These are phyloP conservation scores for Talaromyces islandicus DNA, from an alignment of 2,329 filamentous ascomycete species.

Conservation along the genomic window DNA sequence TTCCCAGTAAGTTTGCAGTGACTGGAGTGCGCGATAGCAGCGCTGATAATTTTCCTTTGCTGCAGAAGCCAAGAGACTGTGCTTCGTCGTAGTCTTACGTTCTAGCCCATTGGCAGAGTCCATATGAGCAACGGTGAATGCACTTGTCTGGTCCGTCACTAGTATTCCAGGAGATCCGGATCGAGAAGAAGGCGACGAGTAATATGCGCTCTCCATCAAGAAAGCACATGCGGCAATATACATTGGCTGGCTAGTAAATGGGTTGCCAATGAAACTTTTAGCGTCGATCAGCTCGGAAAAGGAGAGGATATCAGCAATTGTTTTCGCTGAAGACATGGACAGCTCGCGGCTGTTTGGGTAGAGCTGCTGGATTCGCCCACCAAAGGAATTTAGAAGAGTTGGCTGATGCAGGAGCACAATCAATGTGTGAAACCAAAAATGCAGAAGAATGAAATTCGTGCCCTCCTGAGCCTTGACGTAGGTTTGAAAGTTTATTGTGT, in stretches of 20 bases:
- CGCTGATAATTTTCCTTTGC: constrained; percentile 82
- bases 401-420: constrained; percentile 83
- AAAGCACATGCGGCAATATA: constrained; percentile 89
- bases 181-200: constrained; percentile 60
- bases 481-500: constrained; percentile 77
- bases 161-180: constrained; percentile 47
- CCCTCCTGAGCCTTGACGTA: constrained; percentile 76
- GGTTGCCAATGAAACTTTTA: constrained; percentile 80
- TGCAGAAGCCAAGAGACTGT: constrained; percentile 70
- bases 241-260: constrained; percentile 84
- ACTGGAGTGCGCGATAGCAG: constrained; percentile 76
- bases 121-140: constrained; percentile 28
- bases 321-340: constrained; percentile 86
- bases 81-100: constrained; percentile 48
- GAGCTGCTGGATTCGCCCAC: constrained; percentile 62
- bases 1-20: constrained; percentile 79
- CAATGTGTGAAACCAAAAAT: constrained; percentile 84
- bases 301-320: constrained; percentile 79
- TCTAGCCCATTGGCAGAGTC: constrained; percentile 22
- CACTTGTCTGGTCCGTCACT: constrained; percentile 26
- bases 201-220: constrained; percentile 71
- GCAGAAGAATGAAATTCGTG: constrained; percentile 78
- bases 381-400: constrained; percentile 72
- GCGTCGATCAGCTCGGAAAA: constrained; percentile 82
- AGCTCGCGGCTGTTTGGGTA: constrained; percentile 73